These are phyloP conservation scores for Pharus latifolius DNA, from an alignment of 176 grass and related monocot genomes.

Conservation along the genomic window DNA sequence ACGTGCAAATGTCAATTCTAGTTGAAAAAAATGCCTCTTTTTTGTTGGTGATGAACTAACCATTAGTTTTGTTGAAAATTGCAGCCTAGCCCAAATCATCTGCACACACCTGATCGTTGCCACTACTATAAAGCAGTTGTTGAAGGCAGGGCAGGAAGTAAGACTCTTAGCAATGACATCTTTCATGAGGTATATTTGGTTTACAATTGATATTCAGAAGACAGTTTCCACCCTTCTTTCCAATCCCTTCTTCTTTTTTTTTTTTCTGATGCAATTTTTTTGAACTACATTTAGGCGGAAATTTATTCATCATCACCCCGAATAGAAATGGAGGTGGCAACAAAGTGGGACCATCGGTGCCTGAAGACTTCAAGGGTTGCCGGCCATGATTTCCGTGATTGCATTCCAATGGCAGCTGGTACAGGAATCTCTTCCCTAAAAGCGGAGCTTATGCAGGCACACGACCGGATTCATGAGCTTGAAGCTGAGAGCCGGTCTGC, in stretches of 20 bases:
- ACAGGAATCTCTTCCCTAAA: conserved; percentile 39
- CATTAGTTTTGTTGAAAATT: background rate
- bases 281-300: conserved; percentile 33
- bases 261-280: conserved; percentile 17
- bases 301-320: conserved; percentile 51
- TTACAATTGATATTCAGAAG: background rate
- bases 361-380: conserved; percentile 13
- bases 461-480: conserved; percentile 33
- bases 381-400: conserved; percentile 21
- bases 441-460: conserved; percentile 41
- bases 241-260: no score
- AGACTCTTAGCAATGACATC: conserved; percentile 8
- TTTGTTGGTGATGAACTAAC: conserved; percentile 8
- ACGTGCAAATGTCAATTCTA: background rate
- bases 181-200: conserved; percentile 44
- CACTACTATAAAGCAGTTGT: conserved; percentile 40
- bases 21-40: background rate
- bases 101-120: conserved; percentile 37
- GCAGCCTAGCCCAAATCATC: conserved; percentile 46
- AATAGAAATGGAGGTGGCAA: conserved; percentile 61
- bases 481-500: conserved; percentile 33
- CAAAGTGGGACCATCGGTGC: conserved; percentile 57
- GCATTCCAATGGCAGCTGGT: background rate
- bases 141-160: conserved; percentile 36
- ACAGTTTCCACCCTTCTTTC: background rate